Evolutionary conservation across 2,329 filamentous ascomycete genomes (phyloP), one percentile per base, ranked within the genome.

Genomic region (Alternaria conjuncta): DNA sequence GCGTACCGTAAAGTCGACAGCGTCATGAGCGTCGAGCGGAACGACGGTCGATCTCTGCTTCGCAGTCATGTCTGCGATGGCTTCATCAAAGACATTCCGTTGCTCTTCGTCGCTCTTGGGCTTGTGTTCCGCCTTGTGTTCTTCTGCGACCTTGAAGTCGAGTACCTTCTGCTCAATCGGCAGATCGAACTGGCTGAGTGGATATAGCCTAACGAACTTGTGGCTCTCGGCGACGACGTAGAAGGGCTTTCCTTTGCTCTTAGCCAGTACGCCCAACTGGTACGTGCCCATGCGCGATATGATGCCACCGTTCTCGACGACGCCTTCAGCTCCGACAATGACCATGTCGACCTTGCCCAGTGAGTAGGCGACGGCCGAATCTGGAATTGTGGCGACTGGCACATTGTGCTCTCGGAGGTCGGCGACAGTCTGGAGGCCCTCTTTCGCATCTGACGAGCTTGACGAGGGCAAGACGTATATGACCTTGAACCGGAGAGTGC

Each of bases 141-240:
- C 78, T 12, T 85, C 83, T 43, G 82, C 83, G 6, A 87, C 88
- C 71, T 85, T 85, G 78, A 96, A 96, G 53, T 92, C 88, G 63
- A 96, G 85, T 13, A 96, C 86, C 32, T 88, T 86, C 80, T 97
- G 93, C 75, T 91, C 87, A 69, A 97, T 89, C 0, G 92, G 92
- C 62, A 97, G 83, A 75, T 96, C 92, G 63, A 90, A 88, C 80
- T 97, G 93, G 66, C 90, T 89, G 21, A 96, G 83, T 1, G 95
- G 93, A 73, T 94, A 96, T 59, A 96, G 86, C 73, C 94, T 87
- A 49, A 96, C 93, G 77, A 99, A 97, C 82, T 99, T 99, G 84
- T 99, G 96, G 73, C 92, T 96, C 83, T 99, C 96, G 1, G 92
- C 92, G 6, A 96, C 94, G 18, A 97, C 94, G 75, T 96, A 97